Conservation (phyloP, 148 eudicot species). For the Rhododendron mucronatum region DNA sequence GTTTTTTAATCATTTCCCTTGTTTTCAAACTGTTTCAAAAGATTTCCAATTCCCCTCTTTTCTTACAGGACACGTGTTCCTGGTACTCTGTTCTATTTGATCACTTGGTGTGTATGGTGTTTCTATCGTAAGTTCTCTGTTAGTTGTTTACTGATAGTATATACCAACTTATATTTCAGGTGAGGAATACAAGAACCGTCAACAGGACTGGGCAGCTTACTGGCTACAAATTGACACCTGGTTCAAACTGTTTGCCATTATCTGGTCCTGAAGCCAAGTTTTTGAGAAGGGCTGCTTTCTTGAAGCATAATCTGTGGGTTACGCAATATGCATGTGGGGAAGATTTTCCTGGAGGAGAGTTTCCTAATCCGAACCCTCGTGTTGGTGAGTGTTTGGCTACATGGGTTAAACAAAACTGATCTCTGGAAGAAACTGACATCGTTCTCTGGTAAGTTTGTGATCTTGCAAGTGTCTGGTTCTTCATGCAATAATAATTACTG, state of each 20-base stretch:
- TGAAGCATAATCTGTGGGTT: conserved; percentile 98
- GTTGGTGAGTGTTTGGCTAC: conserved; percentile 90
- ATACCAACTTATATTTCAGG: conserved; percentile 31
- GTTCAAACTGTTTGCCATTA: conserved; percentile 81
- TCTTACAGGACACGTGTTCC: background rate
- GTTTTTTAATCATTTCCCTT: background rate
- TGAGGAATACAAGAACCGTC: conserved; percentile 88
- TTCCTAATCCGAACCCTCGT: conserved; percentile 97
- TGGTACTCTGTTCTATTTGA: background rate
- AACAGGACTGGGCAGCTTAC: conserved; percentile 92
- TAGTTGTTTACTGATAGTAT: background rate
- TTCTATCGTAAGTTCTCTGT: background rate
- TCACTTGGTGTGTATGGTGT: background rate
- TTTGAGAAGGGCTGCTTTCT: conserved; percentile 86
- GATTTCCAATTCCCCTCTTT: background rate
- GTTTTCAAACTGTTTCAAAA: background rate
- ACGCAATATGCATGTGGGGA: conserved; percentile 69
- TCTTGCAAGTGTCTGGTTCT: background rate
- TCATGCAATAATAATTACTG: background rate
- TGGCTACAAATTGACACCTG: conserved; percentile 89
- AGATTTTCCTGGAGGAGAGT: conserved; percentile 93
- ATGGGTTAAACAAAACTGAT: conserved; percentile 84
- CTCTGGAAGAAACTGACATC: conserved; percentile 83
- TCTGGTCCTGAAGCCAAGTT: conserved; percentile 94
- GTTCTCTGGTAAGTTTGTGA: conserved; percentile 71